A percentile compares a stretch with the other conserved stretches of the same genome.
Evolutionary conservation across 2,329 filamentous ascomycete species (phyloP).

Genomic region (Fusarium sp.): DNA sequence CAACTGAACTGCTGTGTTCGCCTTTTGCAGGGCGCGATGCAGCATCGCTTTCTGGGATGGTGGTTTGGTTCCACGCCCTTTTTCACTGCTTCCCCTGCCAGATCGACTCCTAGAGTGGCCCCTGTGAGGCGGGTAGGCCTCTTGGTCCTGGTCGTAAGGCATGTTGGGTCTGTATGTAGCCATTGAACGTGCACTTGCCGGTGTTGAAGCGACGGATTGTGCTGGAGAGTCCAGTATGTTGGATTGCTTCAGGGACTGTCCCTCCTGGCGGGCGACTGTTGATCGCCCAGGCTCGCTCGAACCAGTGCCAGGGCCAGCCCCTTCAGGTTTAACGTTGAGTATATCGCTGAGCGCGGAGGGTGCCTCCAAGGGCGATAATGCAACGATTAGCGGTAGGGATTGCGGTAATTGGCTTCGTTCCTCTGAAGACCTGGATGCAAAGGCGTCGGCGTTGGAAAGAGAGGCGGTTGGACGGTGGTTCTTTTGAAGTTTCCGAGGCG

Average conservation of each 20-base stretch:
- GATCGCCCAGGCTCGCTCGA: conserved; percentile 44
- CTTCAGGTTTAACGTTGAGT: conserved; percentile 40
- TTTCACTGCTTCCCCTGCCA: conserved; percentile 54
- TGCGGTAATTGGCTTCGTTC: conserved; percentile 33
- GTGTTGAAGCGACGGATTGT: conserved; percentile 36
- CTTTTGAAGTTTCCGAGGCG: conserved; percentile 57
- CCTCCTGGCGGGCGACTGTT: conserved; percentile 44
- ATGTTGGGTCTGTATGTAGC: conserved; percentile 40
- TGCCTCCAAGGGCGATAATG: conserved; percentile 46
- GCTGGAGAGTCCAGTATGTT: conserved; percentile 31
- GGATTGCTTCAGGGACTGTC: conserved; percentile 47
- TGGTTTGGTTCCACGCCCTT: conserved; percentile 54
- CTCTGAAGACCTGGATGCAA: conserved; percentile 16
- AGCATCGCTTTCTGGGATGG: conserved; percentile 94
- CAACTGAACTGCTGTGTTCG: conserved; percentile 93
- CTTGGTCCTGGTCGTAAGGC: conserved; percentile 51
- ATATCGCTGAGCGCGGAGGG: conserved; percentile 41
- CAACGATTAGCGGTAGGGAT: conserved; percentile 45
- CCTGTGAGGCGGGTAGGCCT: conserved; percentile 46
- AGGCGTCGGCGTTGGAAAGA: conserved; percentile 26
- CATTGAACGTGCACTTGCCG: conserved; percentile 30
- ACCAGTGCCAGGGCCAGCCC: conserved; percentile 50
- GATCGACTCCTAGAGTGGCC: conserved; percentile 53
- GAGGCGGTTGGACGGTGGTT: conserved; percentile 51
- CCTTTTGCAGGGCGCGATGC: conserved; percentile 93